Base-by-base conservation (phyloP, 495 filamentous ascomycete species). In the Venustampulla echinocandica region DNA sequence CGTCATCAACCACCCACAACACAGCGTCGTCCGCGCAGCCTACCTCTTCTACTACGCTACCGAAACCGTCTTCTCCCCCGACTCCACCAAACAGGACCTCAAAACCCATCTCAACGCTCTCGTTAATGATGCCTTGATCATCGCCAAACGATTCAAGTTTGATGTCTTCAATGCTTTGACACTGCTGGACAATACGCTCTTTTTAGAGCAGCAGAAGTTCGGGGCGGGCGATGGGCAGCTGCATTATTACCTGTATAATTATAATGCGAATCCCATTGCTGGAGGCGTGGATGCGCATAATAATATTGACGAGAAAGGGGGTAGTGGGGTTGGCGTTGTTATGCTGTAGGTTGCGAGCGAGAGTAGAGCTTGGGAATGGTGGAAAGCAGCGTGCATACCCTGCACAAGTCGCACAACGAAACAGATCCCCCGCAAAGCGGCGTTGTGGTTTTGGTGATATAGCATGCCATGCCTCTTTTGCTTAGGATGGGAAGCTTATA, bases 161-260 rank as follows among this genome's bases (percentile, higher is more conserved):
- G 92, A 98, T 62, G 92, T 98, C 32, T 94, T 96, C 71, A 98
- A 98, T 53, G 90, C 87, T 0, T 75, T 98, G 15, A 95, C 92
- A 0, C 70, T 94, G 23, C 77, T 94, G 56, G 92, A 98, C 60
- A 98, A 97, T 66, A 79, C 81, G 4, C 71, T 97, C 14, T 98
- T 98, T 75, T 73, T 98, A 10, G 80, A 87, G 55, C 71, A 94
- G 42, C 85, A 95, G 56, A 95, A 90, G 63, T 98, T 96, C 50
- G 90, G 90, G 19, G 77, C 82, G 5, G 92, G 92, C 13, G 92
- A 98, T 59, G 92, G 92, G 37, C 85, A 89, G 60, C 69, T 98
- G 46, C 88, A 97, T 60, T 98, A 83, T 64, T 98, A 98, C 61
- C 71, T 98, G 11, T 98, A 90, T 72, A 98, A 97, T 68, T 98